These are phyloP conservation scores for Aspergillus ostianus DNA, from an alignment of 495 filamentous ascomycete species.

Conservation along the genomic window DNA sequence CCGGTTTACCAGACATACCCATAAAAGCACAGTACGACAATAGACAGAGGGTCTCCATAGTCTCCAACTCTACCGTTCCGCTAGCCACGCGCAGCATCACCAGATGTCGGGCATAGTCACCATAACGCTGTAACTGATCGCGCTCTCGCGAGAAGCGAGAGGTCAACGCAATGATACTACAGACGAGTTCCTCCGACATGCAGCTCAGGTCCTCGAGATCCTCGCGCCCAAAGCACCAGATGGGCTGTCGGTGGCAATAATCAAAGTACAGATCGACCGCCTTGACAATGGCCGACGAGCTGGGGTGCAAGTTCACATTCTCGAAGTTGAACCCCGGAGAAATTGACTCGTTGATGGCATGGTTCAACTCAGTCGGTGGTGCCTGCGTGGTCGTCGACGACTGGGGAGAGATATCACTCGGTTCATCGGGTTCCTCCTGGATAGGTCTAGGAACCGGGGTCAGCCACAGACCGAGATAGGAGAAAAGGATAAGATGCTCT, in stretches of 20 bases:
- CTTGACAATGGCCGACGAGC: slow-evolving; percentile 28
- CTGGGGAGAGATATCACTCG: slow-evolving; percentile 12
- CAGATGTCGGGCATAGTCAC: slow-evolving; percentile 39
- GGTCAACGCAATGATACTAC: slow-evolving; percentile 42
- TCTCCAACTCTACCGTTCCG: slow-evolving; percentile 43
- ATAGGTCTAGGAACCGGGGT: slow-evolving; percentile 16
- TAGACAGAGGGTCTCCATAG: slow-evolving; percentile 45
- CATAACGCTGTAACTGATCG: slow-evolving; percentile 38
- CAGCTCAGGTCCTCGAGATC: slow-evolving; percentile 37
- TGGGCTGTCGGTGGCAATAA: slow-evolving; percentile 47
- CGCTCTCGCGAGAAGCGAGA: slow-evolving; percentile 40
- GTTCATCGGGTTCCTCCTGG: slow-evolving; percentile 20
- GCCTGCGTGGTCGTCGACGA: slow-evolving; percentile 21
- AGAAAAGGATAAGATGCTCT: neutral
- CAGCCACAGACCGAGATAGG: slow-evolving; percentile 9
- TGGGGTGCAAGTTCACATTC: slow-evolving; percentile 27
- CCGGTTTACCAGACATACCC: slow-evolving; percentile 21
- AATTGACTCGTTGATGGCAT: slow-evolving; percentile 25
- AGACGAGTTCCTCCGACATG: slow-evolving; percentile 42
- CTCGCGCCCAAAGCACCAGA: slow-evolving; percentile 48
- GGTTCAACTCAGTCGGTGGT: slow-evolving; percentile 20
- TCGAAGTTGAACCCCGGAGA: slow-evolving; percentile 32
- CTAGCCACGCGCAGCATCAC: slow-evolving; percentile 50
- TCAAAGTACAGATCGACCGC: slow-evolving; percentile 44
- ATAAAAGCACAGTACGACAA: slow-evolving; percentile 44